Percentiles rank a stretch among this genome's conserved stretches.
These are phyloP conservation scores for Xylaria nigripes DNA, from an alignment of 495 filamentous ascomycete species.

Conservation along the genomic window DNA sequence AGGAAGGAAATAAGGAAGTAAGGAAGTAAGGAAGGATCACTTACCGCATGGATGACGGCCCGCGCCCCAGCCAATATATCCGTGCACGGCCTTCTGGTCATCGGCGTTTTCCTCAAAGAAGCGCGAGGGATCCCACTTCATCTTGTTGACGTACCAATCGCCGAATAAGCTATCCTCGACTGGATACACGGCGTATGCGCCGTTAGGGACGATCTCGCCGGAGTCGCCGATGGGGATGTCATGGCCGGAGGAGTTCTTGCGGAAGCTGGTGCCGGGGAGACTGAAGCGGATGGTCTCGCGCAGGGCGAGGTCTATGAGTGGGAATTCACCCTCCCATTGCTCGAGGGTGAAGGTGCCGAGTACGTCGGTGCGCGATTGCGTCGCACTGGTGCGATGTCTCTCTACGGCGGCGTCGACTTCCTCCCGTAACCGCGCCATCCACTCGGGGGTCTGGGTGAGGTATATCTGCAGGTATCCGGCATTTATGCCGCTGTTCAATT, in stretches of 20 bases:
- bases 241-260: slow-evolving; percentile 31
- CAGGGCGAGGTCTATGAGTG: slow-evolving; percentile 35
- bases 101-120: slow-evolving; percentile 35
- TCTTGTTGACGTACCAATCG: slow-evolving; percentile 34
- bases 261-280: slow-evolving; percentile 22
- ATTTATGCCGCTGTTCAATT: slow-evolving; percentile 39
- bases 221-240: slow-evolving; percentile 29
- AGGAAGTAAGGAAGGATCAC: neutral
- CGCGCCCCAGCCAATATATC: slow-evolving; percentile 39
- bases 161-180: slow-evolving; percentile 34
- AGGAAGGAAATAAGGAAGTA: neutral
- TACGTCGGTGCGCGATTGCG: slow-evolving; percentile 30
- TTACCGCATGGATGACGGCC: slow-evolving; percentile 37
- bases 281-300: slow-evolving; percentile 38
- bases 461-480: slow-evolving; percentile 33
- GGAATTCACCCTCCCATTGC: slow-evolving; percentile 42
- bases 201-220: slow-evolving; percentile 36
- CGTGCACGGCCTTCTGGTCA: slow-evolving; percentile 33
- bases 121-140: slow-evolving; percentile 36
- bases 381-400: slow-evolving; percentile 24
- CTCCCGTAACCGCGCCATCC: slow-evolving; percentile 29
- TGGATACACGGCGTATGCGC: slow-evolving; percentile 31
- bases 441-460: slow-evolving; percentile 32
- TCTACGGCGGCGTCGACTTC: slow-evolving; percentile 34
- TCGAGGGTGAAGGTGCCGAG: slow-evolving; percentile 32